Evolutionary conservation across 1,284 basidiomycete species (phyloP).

Genomic region (Cystobasidium pallidum): DNA sequence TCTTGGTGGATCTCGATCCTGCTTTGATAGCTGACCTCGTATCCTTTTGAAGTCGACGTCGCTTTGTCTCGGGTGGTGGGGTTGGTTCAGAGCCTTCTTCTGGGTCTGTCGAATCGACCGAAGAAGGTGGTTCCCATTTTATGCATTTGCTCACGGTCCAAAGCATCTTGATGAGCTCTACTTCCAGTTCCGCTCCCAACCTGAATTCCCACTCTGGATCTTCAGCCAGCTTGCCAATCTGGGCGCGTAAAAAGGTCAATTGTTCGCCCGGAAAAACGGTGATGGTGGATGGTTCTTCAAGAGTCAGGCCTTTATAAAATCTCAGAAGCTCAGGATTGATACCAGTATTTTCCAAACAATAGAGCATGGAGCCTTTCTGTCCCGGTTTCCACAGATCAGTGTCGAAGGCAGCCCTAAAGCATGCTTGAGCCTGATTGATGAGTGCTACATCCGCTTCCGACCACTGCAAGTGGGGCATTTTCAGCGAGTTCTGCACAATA

Average conservation of each 20-base stretch:
- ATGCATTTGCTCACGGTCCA: slow-evolving; percentile 22
- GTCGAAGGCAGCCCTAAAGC: slow-evolving; percentile 26
- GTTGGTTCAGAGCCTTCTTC: background rate
- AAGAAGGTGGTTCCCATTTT: background rate
- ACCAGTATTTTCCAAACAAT: background rate
- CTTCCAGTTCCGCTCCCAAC: slow-evolving; percentile 34
- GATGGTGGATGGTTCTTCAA: background rate
- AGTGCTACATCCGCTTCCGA: background rate
- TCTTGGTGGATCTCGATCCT: slow-evolving; percentile 25
- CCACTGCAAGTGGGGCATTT: slow-evolving; percentile 2
- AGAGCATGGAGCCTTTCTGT: slow-evolving; percentile 42
- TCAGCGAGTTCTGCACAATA: slow-evolving; percentile 3
- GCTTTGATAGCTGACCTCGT: slow-evolving; percentile 22
- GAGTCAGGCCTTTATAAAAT: slow-evolving; percentile 12
- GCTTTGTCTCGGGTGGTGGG: slow-evolving; percentile 1
- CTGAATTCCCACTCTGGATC: slow-evolving; percentile 25
- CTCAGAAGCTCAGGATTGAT: slow-evolving; percentile 24
- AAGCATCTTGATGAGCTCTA: slow-evolving; percentile 33
- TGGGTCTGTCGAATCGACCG: background rate
- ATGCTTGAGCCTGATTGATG: slow-evolving; percentile 25
- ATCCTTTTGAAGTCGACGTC: slow-evolving; percentile 2
- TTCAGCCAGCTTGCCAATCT: slow-evolving; percentile 32
- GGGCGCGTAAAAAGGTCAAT: slow-evolving; percentile 13
- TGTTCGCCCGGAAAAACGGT: slow-evolving; percentile 21
- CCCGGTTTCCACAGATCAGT: slow-evolving; percentile 16